Conservation (phyloP, 1,284 basidiomycete species). For the Fomes fomentarius region DNA sequence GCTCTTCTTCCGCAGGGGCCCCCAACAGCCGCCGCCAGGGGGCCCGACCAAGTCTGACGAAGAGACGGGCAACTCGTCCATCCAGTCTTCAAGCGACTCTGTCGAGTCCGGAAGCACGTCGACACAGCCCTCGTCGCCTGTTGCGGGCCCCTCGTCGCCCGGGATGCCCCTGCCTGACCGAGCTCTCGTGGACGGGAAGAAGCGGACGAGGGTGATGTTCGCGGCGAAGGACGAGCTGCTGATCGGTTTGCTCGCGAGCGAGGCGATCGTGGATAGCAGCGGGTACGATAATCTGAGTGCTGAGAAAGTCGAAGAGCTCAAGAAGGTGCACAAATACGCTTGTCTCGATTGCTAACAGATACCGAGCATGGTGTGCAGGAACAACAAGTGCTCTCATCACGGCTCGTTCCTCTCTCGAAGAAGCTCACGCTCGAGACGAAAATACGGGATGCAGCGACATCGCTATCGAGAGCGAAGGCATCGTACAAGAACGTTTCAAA, state of each 20-base stretch:
- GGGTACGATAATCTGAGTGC: slow-evolving; percentile 74
- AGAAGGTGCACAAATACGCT: slow-evolving; percentile 67
- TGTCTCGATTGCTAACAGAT: background rate
- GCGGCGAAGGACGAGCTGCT: slow-evolving; percentile 78
- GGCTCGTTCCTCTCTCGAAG: slow-evolving; percentile 63
- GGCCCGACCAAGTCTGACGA: slow-evolving; percentile 28
- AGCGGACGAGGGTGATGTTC: slow-evolving; percentile 45
- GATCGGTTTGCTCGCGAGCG: slow-evolving; percentile 82
- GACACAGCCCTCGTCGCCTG: slow-evolving; percentile 38
- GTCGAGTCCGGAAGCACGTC: slow-evolving; percentile 32
- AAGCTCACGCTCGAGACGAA: slow-evolving; percentile 78
- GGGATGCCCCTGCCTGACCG: slow-evolving; percentile 30
- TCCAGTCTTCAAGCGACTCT: slow-evolving; percentile 32
- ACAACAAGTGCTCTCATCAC: slow-evolving; percentile 64
- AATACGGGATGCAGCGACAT: slow-evolving; percentile 78
- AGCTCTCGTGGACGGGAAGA: slow-evolving; percentile 40
- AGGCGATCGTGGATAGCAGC: slow-evolving; percentile 84
- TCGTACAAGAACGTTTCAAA: slow-evolving; percentile 62
- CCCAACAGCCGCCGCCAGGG: slow-evolving; percentile 35
- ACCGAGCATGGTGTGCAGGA: slow-evolving; percentile 51
- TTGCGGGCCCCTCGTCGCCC: slow-evolving; percentile 47
- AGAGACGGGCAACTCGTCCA: slow-evolving; percentile 29
- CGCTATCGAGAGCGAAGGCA: slow-evolving; percentile 68
- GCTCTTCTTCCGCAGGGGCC: slow-evolving; percentile 58
- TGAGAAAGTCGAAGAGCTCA: slow-evolving; percentile 90